Conservation (phyloP, 2,329 filamentous ascomycete species). For the Ampelomyces quisqualis region DNA sequence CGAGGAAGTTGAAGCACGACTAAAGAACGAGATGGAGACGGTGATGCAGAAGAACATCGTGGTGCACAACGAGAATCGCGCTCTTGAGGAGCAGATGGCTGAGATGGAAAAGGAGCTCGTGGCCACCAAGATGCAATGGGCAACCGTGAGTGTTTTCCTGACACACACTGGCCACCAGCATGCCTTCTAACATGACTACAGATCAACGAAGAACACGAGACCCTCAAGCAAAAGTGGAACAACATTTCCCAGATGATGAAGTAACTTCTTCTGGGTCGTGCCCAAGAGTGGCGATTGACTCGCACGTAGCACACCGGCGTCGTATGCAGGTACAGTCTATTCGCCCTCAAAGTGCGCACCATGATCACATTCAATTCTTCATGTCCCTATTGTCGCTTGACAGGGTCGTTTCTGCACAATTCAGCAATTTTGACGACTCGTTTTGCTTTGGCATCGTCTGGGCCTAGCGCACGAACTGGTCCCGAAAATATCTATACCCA, state of each 20-base stretch:
- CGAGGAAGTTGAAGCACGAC: constrained; percentile 76
- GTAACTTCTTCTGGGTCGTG: constrained; percentile 20
- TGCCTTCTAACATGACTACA: constrained; percentile 28
- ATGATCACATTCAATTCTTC: constrained; percentile 30
- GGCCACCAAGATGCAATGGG: constrained; percentile 90
- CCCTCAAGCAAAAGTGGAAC: constrained; percentile 52
- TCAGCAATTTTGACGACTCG: too few species aligned
- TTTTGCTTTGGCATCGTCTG: constrained; percentile 11
- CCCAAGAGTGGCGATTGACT: constrained; percentile 24
- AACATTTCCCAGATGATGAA: constrained; percentile 51
- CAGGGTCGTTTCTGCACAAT: constrained; percentile 1
- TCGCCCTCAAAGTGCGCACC: constrained; percentile 25
- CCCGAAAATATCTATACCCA: constrained; percentile 30
- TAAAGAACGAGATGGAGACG: constrained; percentile 83
- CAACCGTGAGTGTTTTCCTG: constrained; percentile 70
- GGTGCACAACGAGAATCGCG: constrained; percentile 89
- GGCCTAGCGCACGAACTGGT: background rate
- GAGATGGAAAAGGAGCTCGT: constrained; percentile 94
- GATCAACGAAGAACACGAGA: constrained; percentile 52
- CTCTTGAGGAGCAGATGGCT: constrained; percentile 81
- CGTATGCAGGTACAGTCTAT: constrained; percentile 19
- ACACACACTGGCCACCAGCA: background rate
- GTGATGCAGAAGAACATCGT: constrained; percentile 91
- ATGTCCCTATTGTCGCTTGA: constrained; percentile 34
- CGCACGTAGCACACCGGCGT: constrained; percentile 23